Conservation (phyloP, 495 filamentous ascomycete genomes). For the Trichoderma asperelloides region DNA sequence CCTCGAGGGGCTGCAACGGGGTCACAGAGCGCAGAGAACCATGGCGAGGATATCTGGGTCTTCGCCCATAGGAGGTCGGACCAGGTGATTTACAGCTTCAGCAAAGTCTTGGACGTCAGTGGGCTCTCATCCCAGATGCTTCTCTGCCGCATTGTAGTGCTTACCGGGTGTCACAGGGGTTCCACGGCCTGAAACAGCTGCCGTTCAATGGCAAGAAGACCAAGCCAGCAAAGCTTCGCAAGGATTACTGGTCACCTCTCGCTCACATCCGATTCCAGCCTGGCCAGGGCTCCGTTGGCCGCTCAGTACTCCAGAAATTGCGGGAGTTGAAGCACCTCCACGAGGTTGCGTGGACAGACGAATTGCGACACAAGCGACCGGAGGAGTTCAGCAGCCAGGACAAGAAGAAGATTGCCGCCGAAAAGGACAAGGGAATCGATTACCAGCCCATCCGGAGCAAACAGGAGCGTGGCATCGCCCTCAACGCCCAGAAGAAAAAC, state of each 20-base stretch:
- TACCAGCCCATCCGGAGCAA: slow-evolving; percentile 14
- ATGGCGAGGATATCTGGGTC: slow-evolving; percentile 64
- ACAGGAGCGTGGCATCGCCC: slow-evolving; percentile 46
- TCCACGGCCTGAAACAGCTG: slow-evolving; percentile 62
- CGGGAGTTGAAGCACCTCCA: slow-evolving; percentile 72
- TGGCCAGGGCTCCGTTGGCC: slow-evolving; percentile 47
- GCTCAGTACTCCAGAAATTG: slow-evolving; percentile 66
- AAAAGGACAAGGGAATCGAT: slow-evolving; percentile 23
- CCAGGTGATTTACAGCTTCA: slow-evolving; percentile 75
- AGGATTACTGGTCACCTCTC: slow-evolving; percentile 85
- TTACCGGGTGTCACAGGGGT: slow-evolving; percentile 40
- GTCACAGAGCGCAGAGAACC: slow-evolving; percentile 29
- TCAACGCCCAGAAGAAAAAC: slow-evolving; percentile 90
- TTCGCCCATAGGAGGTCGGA: slow-evolving; percentile 74
- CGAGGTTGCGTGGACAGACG: slow-evolving; percentile 51
- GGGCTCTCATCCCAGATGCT: background rate
- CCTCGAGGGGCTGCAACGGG: background rate
- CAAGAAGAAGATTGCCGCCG: slow-evolving; percentile 17
- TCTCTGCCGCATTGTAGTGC: background rate
- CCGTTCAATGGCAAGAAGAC: slow-evolving; percentile 89
- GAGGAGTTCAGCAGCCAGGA: slow-evolving; percentile 32
- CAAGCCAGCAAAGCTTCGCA: slow-evolving; percentile 65
- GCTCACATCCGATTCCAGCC: slow-evolving; percentile 64
- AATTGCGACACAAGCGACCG: slow-evolving; percentile 42
- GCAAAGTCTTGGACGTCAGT: slow-evolving; percentile 57